These are phyloP conservation scores for Malus hybrid DNA, from an alignment of 331 rosid species.

Conservation along the genomic window DNA sequence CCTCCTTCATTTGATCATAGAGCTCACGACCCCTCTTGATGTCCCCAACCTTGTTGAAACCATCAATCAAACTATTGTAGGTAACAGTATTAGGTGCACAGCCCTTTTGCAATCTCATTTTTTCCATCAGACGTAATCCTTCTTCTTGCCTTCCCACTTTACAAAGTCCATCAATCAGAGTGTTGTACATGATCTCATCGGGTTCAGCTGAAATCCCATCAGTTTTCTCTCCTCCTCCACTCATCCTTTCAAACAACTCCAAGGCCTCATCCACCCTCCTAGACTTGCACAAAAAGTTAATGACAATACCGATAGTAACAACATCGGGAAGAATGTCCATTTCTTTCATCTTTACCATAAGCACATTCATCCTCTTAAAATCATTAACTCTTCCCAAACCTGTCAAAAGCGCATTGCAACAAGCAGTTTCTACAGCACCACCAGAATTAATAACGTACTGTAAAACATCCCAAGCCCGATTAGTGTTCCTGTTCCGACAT, in stretches of 20 bases:
- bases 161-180: conserved; percentile 78
- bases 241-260: conserved; percentile 48
- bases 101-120: conserved; percentile 38
- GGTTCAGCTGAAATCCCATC: conserved; percentile 31
- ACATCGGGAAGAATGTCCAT: conserved; percentile 46
- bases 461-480: conserved; percentile 56
- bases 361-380: conserved; percentile 48
- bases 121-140: conserved; percentile 49
- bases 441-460: conserved; percentile 37
- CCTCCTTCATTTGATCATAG: conserved; percentile 52
- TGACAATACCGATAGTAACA: conserved; percentile 57
- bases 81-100: conserved; percentile 48
- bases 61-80: conserved; percentile 72
- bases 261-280: conserved; percentile 64
- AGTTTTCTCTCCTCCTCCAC: conserved; percentile 22
- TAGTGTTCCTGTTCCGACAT: conserved; percentile 42
- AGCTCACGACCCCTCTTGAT: conserved; percentile 47
- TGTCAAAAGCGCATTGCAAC: conserved; percentile 63
- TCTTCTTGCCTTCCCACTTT: conserved; percentile 82
- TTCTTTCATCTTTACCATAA: conserved; percentile 57
- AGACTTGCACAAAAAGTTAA: conserved; percentile 51
- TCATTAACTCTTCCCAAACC: conserved; percentile 47
- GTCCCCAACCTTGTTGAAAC: conserved; percentile 59
- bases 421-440: conserved; percentile 40
- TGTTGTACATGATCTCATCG: conserved; percentile 55